A percentile compares a stretch with the other conserved stretches of the same genome.
These are phyloP conservation scores for Ehretia macrophylla DNA, from an alignment of 257 asterid species.

Conservation along the genomic window DNA sequence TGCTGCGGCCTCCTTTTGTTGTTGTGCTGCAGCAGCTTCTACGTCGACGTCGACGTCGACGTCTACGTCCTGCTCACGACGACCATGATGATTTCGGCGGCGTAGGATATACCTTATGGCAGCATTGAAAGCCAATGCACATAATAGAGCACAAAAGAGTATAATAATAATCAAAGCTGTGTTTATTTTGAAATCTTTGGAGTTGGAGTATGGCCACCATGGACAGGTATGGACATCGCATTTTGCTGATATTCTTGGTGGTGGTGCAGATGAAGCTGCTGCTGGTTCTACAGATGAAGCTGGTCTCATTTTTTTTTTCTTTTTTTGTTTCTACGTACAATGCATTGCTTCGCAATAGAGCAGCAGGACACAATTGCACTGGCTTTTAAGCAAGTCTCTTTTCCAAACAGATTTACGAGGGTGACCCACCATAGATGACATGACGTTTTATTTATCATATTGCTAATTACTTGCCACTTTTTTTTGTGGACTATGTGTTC, in stretches of 20 bases:
- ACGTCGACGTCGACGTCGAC: not conserved
- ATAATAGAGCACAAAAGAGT: not conserved
- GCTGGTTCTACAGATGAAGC: no score
- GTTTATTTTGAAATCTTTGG: conserved; percentile 8
- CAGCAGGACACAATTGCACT: no score
- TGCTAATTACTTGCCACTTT: no score
- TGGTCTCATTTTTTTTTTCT: no score
- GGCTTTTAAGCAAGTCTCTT: no score
- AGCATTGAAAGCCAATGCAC: conserved; percentile 3
- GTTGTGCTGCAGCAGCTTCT: not conserved
- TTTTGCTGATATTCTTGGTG: not conserved
- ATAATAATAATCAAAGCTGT: conserved; percentile 1
- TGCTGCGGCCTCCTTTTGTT: not conserved
- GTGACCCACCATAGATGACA: no score
- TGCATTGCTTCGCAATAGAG: no score
- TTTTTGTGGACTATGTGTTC: no score
- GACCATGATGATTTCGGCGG: not conserved
- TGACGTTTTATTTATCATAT: no score
- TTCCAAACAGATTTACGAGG: no score
- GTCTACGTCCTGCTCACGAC: no score
- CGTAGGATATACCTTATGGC: conserved; percentile 5
- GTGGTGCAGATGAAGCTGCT: not conserved
- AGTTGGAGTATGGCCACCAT: conserved; percentile 13
- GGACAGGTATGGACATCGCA: not conserved
- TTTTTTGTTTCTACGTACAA: no score